Conservation (phyloP, 495 filamentous ascomycete genomes). For the Talaromyces nanjingensis region DNA sequence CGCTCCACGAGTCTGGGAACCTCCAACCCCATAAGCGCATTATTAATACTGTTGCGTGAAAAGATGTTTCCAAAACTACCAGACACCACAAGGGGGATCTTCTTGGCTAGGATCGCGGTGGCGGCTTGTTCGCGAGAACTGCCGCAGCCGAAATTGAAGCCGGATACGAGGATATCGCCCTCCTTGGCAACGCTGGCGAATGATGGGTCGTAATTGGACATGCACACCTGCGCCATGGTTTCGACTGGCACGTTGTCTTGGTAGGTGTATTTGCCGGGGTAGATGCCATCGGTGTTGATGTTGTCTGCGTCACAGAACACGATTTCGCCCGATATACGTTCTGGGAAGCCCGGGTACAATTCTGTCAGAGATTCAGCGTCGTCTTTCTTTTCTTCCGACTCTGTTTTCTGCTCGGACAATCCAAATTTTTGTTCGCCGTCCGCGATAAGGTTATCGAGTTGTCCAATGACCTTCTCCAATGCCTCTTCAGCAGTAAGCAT, state of each 20-base stretch:
- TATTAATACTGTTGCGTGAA: slow-evolving; percentile 71
- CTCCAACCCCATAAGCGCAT: slow-evolving; percentile 71
- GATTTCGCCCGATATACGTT: slow-evolving; percentile 44
- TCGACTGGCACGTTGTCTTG: slow-evolving; percentile 71
- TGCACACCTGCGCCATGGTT: slow-evolving; percentile 81
- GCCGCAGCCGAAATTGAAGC: slow-evolving; percentile 89
- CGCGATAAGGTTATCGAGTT: slow-evolving; percentile 58
- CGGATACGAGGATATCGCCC: slow-evolving; percentile 75
- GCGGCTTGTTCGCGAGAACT: slow-evolving; percentile 70
- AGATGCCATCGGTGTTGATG: slow-evolving; percentile 59
- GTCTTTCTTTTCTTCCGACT: slow-evolving; percentile 14
- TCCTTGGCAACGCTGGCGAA: slow-evolving; percentile 54
- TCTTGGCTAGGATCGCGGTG: slow-evolving; percentile 67
- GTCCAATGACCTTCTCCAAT: slow-evolving; percentile 58
- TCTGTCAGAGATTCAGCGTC: slow-evolving; percentile 31
- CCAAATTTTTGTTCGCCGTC: slow-evolving; percentile 31
- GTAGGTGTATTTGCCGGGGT: slow-evolving; percentile 87
- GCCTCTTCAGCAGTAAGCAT: slow-evolving; percentile 58
- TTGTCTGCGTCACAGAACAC: slow-evolving; percentile 45
- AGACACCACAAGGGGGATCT: slow-evolving; percentile 66
- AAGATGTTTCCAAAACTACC: slow-evolving; percentile 81
- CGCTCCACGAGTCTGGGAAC: slow-evolving; percentile 58
- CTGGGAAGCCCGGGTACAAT: slow-evolving; percentile 45
- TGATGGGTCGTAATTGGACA: slow-evolving; percentile 80
- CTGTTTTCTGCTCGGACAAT: slow-evolving; percentile 15